These are phyloP conservation scores for Skeletonema marinoi DNA, from an alignment of 108 stramenopile species.

Conservation along the genomic window DNA sequence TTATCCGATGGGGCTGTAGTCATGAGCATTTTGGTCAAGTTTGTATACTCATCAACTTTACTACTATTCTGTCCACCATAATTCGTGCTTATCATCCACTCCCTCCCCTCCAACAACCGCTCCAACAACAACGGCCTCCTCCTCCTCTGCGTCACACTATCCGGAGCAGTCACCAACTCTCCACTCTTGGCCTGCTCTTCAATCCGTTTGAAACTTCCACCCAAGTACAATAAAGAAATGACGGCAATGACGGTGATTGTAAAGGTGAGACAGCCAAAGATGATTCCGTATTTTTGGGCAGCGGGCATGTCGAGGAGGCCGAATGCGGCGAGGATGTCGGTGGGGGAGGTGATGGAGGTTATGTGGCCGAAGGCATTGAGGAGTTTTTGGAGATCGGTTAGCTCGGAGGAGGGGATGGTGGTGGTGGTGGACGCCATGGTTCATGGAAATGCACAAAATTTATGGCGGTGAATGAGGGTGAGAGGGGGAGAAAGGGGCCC, in stretches of 20 bases:
- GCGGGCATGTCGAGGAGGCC: slow-evolving; percentile 70
- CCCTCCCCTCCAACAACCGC: slow-evolving; percentile 63
- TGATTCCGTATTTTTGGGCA: slow-evolving; percentile 84
- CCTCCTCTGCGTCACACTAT: slow-evolving; percentile 54
- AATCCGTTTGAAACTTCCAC: slow-evolving; percentile 79
- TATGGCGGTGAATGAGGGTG: not conserved
- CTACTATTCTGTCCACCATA: not conserved
- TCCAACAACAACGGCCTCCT: slow-evolving; percentile 76
- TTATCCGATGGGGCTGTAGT: slow-evolving; percentile 21
- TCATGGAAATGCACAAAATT: not conserved
- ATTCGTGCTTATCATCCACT: slow-evolving; percentile 67
- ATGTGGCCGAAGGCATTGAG: slow-evolving; percentile 26
- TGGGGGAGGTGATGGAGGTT: slow-evolving; percentile 27
- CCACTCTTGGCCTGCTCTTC: slow-evolving; percentile 67
- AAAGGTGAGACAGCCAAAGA: slow-evolving; percentile 77
- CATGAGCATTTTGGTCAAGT: slow-evolving; percentile 41
- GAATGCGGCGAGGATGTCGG: slow-evolving; percentile 63
- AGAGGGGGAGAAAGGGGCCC: not conserved
- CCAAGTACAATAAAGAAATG: slow-evolving; percentile 59
- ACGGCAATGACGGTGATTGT: slow-evolving; percentile 68
- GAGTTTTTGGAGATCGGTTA: slow-evolving; percentile 46
- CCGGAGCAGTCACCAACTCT: slow-evolving; percentile 42
- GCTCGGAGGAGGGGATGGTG: not conserved
- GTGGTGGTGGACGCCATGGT: slow-evolving; percentile 2
- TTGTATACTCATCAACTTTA: slow-evolving; percentile 10